Evolutionary conservation across 192 early-diverging fungal genomes (phyloP).

Genomic region (Entomortierella parvispora): DNA sequence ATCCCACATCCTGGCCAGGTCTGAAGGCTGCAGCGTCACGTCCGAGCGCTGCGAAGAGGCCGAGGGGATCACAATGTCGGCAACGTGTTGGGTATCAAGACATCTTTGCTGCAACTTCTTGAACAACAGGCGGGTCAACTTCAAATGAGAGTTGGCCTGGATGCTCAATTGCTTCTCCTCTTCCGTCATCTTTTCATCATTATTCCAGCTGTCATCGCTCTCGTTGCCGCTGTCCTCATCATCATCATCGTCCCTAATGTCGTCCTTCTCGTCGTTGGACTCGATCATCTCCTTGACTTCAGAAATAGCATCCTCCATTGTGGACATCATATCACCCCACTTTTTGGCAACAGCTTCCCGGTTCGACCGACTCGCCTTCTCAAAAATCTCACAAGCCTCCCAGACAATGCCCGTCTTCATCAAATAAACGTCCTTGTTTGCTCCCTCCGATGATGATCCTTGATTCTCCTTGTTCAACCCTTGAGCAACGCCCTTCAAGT

Average conservation of each 20-base stretch:
- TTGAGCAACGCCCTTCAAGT: background rate
- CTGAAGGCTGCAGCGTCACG: conserved; percentile 9
- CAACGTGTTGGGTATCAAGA: conserved; percentile 24
- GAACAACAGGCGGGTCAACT: conserved; percentile 46
- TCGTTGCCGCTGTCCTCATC: conserved; percentile 36
- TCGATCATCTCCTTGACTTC: conserved; percentile 53
- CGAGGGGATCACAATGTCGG: background rate
- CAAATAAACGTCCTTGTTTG: conserved; percentile 35
- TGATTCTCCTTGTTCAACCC: background rate
- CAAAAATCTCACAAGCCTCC: conserved; percentile 55
- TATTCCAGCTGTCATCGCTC: conserved; percentile 54
- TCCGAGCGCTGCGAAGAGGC: background rate
- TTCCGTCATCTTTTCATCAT: conserved; percentile 43
- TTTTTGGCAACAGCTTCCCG: conserved; percentile 50
- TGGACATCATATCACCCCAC: conserved; percentile 51
- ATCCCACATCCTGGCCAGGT: conserved; percentile 46
- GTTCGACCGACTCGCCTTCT: conserved; percentile 49
- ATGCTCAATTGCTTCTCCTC: conserved; percentile 50
- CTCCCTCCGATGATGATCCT: background rate
- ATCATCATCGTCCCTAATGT: conserved; percentile 9
- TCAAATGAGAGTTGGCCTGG: conserved; percentile 40
- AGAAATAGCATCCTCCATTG: conserved; percentile 52
- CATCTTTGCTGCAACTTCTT: conserved; percentile 53
- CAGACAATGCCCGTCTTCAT: conserved; percentile 54
- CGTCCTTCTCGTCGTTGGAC: conserved; percentile 38